These are phyloP conservation scores for Fusarium hostae DNA, from an alignment of 2,329 filamentous ascomycete species.

Conservation along the genomic window DNA sequence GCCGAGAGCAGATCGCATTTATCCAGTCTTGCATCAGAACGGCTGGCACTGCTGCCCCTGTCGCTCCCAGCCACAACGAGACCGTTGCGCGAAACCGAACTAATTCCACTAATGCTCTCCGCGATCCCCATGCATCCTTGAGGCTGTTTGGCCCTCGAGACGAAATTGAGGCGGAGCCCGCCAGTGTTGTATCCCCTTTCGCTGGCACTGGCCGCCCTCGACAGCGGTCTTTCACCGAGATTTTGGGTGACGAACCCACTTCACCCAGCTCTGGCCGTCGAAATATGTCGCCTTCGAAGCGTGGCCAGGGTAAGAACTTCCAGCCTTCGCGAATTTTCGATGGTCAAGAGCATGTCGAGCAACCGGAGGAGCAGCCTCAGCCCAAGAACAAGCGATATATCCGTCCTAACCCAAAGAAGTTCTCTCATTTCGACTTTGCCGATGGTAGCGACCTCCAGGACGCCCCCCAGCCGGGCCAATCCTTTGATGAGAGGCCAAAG, in stretches of 20 bases:
- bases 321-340: conserved; percentile 73
- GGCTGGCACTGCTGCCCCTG: conserved; percentile 51
- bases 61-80: conserved; percentile 51
- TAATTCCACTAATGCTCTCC: conserved; percentile 64
- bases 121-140: conserved; percentile 76
- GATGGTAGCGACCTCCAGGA: conserved; percentile 69
- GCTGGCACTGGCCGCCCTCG: conserved; percentile 65
- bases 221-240: conserved; percentile 78
- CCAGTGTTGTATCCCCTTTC: conserved; percentile 68
- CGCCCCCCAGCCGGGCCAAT: conserved; percentile 54
- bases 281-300: conserved; percentile 62
- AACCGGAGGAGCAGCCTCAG: conserved; percentile 57
- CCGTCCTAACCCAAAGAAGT: conserved; percentile 81
- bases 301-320: conserved; percentile 69
- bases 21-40: conserved; percentile 71
- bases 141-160: conserved; percentile 80
- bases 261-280: conserved; percentile 59
- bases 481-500: conserved; percentile 57
- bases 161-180: conserved; percentile 62
- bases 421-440: conserved; percentile 85
- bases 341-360: conserved; percentile 57
- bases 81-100: conserved; percentile 59
- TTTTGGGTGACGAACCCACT: conserved; percentile 69
- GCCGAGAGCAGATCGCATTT: conserved; percentile 82
- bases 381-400: conserved; percentile 58